These are phyloP conservation scores for Drechmeria coniospora DNA, from an alignment of 2,329 filamentous ascomycete genomes.

Conservation along the genomic window DNA sequence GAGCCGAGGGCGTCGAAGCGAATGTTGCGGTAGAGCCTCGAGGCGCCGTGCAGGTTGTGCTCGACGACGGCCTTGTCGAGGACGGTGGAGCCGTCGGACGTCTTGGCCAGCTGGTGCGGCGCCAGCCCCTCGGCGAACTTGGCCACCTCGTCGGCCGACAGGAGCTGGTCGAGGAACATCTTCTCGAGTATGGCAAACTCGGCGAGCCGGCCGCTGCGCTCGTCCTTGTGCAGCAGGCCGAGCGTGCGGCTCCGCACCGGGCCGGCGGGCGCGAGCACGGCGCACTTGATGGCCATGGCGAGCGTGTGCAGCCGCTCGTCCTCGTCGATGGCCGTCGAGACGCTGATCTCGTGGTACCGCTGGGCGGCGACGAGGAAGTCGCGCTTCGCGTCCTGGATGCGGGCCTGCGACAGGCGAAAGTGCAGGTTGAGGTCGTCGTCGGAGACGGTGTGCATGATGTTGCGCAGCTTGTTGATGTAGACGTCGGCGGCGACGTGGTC, in stretches of 20 bases:
- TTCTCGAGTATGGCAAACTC: constrained; percentile 89
- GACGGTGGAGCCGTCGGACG: constrained; percentile 81
- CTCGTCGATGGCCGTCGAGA: constrained; percentile 65
- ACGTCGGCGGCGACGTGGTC: constrained; percentile 73
- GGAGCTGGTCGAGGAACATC: constrained; percentile 84
- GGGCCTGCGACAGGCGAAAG: constrained; percentile 82
- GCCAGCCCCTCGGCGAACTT: constrained; percentile 69
- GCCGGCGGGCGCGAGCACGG: constrained; percentile 80
- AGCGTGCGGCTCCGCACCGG: constrained; percentile 68
- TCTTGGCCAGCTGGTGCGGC: constrained; percentile 81
- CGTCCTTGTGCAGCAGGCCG: constrained; percentile 83
- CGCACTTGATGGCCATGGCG: constrained; percentile 77
- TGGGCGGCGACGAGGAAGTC: constrained; percentile 78
- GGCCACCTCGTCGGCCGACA: constrained; percentile 68
- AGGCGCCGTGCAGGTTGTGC: constrained; percentile 84
- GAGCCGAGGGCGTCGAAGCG: constrained; percentile 58
- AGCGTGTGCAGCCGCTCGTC: constrained; percentile 75
- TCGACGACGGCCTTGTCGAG: constrained; percentile 87
- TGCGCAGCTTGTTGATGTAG: constrained; percentile 91
- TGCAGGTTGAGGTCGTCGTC: constrained; percentile 64
- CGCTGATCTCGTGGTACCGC: constrained; percentile 77
- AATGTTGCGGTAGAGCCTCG: constrained; percentile 65
- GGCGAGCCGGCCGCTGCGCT: constrained; percentile 56
- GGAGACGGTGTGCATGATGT: constrained; percentile 65
- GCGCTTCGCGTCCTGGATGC: constrained; percentile 81